These are phyloP conservation scores for Colletotrichum eremochloae DNA, from an alignment of 2,329 filamentous ascomycete species.

Conservation along the genomic window DNA sequence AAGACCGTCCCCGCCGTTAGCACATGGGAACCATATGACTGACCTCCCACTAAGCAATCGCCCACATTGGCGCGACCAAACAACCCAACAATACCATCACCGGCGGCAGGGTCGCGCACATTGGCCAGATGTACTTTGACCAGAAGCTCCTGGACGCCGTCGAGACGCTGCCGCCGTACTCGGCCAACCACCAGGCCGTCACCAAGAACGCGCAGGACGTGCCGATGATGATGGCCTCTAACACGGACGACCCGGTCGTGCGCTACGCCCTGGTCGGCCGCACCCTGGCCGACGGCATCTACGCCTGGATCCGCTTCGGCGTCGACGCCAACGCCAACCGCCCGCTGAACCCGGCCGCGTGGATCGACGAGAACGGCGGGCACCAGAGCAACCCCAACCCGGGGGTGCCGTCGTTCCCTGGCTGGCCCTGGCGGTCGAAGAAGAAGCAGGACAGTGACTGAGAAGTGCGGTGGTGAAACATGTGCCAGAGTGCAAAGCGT, in stretches of 20 bases:
- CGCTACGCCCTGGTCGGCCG: slow-evolving; percentile 70
- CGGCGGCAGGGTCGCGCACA: slow-evolving; percentile 62
- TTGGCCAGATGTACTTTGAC: slow-evolving; percentile 74
- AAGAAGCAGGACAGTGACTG: neutral
- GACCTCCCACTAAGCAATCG: slow-evolving; percentile 44
- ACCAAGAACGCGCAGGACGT: slow-evolving; percentile 67
- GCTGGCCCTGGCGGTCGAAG: neutral
- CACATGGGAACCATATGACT: neutral
- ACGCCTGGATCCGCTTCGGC: slow-evolving; percentile 67
- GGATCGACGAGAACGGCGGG: slow-evolving; percentile 15
- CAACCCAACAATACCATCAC: slow-evolving; percentile 51
- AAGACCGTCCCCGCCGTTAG: neutral
- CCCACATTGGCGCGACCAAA: slow-evolving; percentile 53
- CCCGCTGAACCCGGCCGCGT: slow-evolving; percentile 42
- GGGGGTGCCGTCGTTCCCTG: neutral
- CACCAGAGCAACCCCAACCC: slow-evolving; percentile 16
- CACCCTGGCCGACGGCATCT: slow-evolving; percentile 62
- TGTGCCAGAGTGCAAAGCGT: no score
- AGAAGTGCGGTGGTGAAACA: neutral
- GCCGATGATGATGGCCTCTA: slow-evolving; percentile 62
- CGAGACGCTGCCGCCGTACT: slow-evolving; percentile 62
- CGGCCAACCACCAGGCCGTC: slow-evolving; percentile 57
- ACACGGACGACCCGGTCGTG: slow-evolving; percentile 68
- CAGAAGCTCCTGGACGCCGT: slow-evolving; percentile 68
- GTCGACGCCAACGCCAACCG: slow-evolving; percentile 54